These are phyloP conservation scores for Trametes cingulata DNA, from an alignment of 768 basidiomycete species.

Conservation along the genomic window DNA sequence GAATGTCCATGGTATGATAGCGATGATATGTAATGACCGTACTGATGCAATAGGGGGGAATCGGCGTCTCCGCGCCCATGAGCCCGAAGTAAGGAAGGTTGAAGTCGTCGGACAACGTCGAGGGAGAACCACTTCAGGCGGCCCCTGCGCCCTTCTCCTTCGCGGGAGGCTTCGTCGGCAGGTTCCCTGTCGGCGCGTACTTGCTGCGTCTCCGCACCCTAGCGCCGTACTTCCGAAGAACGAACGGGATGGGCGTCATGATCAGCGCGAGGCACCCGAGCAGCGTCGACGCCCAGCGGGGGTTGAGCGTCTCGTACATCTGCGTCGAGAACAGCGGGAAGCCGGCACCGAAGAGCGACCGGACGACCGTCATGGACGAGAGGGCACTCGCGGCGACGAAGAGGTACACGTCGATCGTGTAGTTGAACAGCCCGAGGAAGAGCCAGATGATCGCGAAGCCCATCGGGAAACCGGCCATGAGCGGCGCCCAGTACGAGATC, in stretches of 20 bases:
- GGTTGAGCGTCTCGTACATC: slow-evolving; percentile 53
- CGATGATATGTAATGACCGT: too few species aligned
- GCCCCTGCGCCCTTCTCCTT: background rate
- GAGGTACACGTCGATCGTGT: slow-evolving; percentile 65
- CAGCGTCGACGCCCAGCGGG: slow-evolving; percentile 61
- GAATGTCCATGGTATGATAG: too few species aligned
- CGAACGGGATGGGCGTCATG: slow-evolving; percentile 47
- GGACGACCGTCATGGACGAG: slow-evolving; percentile 54
- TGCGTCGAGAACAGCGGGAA: slow-evolving; percentile 37
- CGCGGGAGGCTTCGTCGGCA: slow-evolving; percentile 7
- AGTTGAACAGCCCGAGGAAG: slow-evolving; percentile 62
- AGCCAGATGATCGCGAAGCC: slow-evolving; percentile 57
- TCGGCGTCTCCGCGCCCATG: too few species aligned
- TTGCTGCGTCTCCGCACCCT: slow-evolving; percentile 28
- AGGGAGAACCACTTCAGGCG: too few species aligned
- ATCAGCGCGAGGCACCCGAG: slow-evolving; percentile 54
- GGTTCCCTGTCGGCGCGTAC: slow-evolving; percentile 26
- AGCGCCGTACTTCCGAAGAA: slow-evolving; percentile 29
- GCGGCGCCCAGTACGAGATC: slow-evolving; percentile 55
- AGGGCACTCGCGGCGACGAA: slow-evolving; percentile 61
- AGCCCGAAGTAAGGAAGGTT: too few species aligned
- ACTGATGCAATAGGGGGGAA: too few species aligned
- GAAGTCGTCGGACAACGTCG: too few species aligned
- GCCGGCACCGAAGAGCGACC: slow-evolving; percentile 35
- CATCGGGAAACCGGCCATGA: slow-evolving; percentile 49